Evolutionary conservation across 805 yeast genomes (phyloP), one percentile per base, ranked within the genome.

Genomic region (Spathaspora sp.): DNA sequence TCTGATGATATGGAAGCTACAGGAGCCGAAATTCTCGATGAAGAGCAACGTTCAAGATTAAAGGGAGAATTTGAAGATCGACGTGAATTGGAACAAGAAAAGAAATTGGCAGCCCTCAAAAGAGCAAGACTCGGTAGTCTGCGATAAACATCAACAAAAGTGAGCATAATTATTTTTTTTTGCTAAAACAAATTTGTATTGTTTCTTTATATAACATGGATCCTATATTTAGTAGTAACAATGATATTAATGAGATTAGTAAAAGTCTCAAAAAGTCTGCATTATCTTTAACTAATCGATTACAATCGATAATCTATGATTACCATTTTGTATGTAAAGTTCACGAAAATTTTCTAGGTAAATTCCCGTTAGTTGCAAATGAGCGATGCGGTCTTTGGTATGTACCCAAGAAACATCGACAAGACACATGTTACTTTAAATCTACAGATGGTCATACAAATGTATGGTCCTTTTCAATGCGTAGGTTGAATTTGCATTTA

Each of bases 341-440:
- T 44, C 52, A 48, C n/a, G 55, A 48, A 29, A 46, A 46, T 3
- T 49, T 54, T 19, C 40, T 45, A 4, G 28, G 29, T 11, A 47
- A 51, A n/a, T 49, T 52, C 9, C 86, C 87, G 6, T 46, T 81
- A 8, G 64, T 84, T 1, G 87, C 96, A 5, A 91, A 91, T 64
- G 93, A 87, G 63, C 69, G 97, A 48, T 90, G 97, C 66, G 97
- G 97, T 0, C 61, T 81, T 12, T 91, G 97, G 97, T 91, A 91
- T 59, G 80, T 85, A 3, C 72, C 79, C 0, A 45, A 31, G 40
- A 45, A 39, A 11, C 45, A 57, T 0, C 70, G 67, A 20, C 44
- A 50, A 0, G 81, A 78, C 3, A 74, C 85, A 0, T 80, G 85
- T 16, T 90, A 91, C 61, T 91, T 91, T 70, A 91, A 91, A 61